Evolutionary conservation across 2,329 filamentous ascomycete species (phyloP).

Genomic region (Tympanopsis confertula): DNA sequence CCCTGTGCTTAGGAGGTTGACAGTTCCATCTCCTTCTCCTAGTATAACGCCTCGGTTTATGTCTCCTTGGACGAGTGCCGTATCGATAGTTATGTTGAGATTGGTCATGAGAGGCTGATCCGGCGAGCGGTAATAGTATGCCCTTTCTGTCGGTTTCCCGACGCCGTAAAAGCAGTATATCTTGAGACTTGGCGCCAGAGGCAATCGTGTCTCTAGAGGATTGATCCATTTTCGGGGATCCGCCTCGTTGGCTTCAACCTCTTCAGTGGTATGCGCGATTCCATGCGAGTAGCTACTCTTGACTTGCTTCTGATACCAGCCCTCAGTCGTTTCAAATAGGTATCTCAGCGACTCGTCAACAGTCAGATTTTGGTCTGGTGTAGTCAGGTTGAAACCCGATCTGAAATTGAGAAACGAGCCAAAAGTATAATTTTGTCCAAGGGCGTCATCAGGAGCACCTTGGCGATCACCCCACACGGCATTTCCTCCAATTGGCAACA

Average conservation of each 20-base stretch:
- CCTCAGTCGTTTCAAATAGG: conserved; percentile 65
- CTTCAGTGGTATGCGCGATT: conserved; percentile 64
- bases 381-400: conserved; percentile 48
- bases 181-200: conserved; percentile 77
- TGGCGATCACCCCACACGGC: conserved; percentile 86
- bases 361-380: conserved; percentile 65
- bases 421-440: conserved; percentile 61
- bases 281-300: conserved; percentile 74
- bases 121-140: conserved; percentile 73
- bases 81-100: conserved; percentile 66
- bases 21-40: conserved; percentile 91
- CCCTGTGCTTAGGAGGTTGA: conserved; percentile 79
- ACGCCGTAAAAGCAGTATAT: conserved; percentile 97
- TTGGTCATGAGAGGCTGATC: conserved; percentile 53
- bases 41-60: conserved; percentile 85
- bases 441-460: conserved; percentile 78
- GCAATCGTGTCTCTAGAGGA: conserved; percentile 77
- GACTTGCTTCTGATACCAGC: conserved; percentile 73
- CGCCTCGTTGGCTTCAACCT: conserved; percentile 74
- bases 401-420: conserved; percentile 82
- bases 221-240: conserved; percentile 84
- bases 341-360: conserved; percentile 67
- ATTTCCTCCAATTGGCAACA: conserved; percentile 89
- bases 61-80: conserved; percentile 42
- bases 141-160: conserved; percentile 83